Percentiles rank a stretch among this genome's conserved stretches.
Conservation (phyloP, 2,329 filamentous ascomycete species). For the Trichoderma atroviride region DNA sequence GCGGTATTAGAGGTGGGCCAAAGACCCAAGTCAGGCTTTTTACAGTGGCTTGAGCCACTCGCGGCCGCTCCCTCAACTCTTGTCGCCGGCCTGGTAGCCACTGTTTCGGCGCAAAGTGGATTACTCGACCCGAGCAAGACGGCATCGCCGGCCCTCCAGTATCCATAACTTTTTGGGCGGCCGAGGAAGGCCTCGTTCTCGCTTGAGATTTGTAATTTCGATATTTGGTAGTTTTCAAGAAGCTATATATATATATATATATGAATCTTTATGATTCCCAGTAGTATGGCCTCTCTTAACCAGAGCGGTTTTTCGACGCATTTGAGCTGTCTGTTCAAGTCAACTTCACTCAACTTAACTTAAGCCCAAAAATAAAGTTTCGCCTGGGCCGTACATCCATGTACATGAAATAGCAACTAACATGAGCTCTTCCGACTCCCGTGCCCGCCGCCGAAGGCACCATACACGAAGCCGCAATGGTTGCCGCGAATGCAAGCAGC, state of each 20-base stretch:
- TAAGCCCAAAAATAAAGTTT: background rate
- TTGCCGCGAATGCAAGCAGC: constrained; percentile 9
- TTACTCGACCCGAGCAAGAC: background rate
- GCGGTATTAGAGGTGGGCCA: background rate
- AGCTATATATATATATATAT: background rate
- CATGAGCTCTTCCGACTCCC: constrained; percentile 7
- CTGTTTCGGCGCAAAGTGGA: background rate
- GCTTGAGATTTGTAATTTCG: background rate
- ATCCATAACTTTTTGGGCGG: background rate
- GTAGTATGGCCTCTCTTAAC: background rate
- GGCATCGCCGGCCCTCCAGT: background rate
- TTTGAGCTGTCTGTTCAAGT: background rate
- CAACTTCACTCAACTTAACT: background rate
- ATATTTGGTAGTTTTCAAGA: background rate
- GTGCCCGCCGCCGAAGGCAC: background rate
- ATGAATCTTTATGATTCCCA: background rate
- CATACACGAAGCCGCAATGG: constrained; percentile 12
- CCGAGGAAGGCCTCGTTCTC: background rate
- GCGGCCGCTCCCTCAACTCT: background rate
- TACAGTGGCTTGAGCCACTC: background rate
- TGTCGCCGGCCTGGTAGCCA: background rate
- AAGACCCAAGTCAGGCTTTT: background rate
- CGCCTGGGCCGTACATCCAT: background rate
- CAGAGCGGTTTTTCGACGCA: background rate
- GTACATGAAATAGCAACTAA: background rate